Conservation (phyloP, 1,139 yeast species). For the Geotrichum carabidarum region DNA sequence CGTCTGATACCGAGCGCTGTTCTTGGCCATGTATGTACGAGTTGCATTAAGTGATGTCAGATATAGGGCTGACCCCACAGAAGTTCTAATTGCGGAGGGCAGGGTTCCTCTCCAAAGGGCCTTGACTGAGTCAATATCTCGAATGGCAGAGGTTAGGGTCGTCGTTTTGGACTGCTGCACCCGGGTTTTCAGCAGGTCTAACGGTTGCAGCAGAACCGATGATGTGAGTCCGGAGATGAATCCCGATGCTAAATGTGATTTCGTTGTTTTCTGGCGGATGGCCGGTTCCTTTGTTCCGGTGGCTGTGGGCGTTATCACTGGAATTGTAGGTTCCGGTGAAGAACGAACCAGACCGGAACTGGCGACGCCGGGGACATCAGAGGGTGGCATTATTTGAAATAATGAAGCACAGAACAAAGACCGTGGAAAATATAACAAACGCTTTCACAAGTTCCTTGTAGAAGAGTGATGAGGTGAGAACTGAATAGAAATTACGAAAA, state of each 20-base stretch:
- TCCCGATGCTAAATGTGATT: conserved; percentile 67
- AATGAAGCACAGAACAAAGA: neutral
- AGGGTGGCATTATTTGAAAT: neutral
- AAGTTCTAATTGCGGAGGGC: conserved; percentile 85
- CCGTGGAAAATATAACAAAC: neutral
- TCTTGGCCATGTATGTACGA: conserved; percentile 48
- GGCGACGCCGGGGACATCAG: conserved; percentile 3
- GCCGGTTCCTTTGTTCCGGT: neutral
- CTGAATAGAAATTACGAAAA: neutral
- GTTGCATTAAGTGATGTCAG: conserved; percentile 63
- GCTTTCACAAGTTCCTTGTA: no score
- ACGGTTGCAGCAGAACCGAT: conserved; percentile 77
- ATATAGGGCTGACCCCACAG: conserved; percentile 85
- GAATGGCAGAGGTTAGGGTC: conserved; percentile 39
- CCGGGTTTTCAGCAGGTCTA: conserved; percentile 84
- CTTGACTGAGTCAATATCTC: conserved; percentile 42
- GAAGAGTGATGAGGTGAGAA: neutral
- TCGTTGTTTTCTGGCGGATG: conserved; percentile 11
- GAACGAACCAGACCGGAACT: neutral
- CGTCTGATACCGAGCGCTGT: neutral
- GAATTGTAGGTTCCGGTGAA: neutral
- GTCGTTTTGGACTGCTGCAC: conserved; percentile 62
- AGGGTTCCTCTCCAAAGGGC: conserved; percentile 86
- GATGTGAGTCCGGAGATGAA: conserved; percentile 83
- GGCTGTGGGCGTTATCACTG: neutral